A percentile compares a stretch with the other conserved stretches of the same genome.
phyloP scores from a whole-genome alignment of 2,329 filamentous ascomycete genomes.

The Pseudocercospora ulei region DNA sequence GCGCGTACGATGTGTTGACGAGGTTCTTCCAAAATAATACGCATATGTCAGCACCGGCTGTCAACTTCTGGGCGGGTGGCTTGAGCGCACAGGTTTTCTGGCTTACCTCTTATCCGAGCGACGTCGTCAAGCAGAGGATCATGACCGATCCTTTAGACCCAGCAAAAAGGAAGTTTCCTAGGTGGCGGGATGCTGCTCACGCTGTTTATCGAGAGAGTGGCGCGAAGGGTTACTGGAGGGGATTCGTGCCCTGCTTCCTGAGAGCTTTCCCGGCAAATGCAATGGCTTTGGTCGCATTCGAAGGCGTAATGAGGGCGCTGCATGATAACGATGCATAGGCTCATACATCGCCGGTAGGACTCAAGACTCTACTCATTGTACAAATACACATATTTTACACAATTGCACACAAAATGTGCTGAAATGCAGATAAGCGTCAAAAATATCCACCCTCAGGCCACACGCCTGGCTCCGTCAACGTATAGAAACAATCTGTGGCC shows the following conservation, averaged over 20 bases:
- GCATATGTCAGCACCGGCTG: constrained; percentile 59
- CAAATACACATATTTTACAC: too few species aligned
- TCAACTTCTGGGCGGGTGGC: constrained; percentile 97
- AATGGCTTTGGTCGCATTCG: constrained; percentile 84
- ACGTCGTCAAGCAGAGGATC: constrained; percentile 73
- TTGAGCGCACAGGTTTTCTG: constrained; percentile 90
- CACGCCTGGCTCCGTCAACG: too few species aligned
- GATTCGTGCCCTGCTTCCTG: constrained; percentile 87
- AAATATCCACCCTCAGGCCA: too few species aligned
- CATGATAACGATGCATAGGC: constrained; percentile 13
- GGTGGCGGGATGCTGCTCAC: constrained; percentile 70
- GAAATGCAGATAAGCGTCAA: too few species aligned
- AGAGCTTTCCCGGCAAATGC: constrained; percentile 93
- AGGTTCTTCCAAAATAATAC: constrained; percentile 58
- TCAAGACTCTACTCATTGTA: too few species aligned
- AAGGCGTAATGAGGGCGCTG: constrained; percentile 52
- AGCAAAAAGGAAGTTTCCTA: constrained; percentile 52
- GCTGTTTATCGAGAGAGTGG: constrained; percentile 69
- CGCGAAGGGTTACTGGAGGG: constrained; percentile 74
- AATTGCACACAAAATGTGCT: too few species aligned
- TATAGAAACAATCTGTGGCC: too few species aligned
- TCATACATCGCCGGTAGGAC: too few species aligned
- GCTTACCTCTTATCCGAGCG: constrained; percentile 41
- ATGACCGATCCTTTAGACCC: constrained; percentile 90
- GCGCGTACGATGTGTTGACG: constrained; percentile 80